Base-by-base conservation (phyloP, 2,329 filamentous ascomycete species). In the Diplocarpon rosae region DNA sequence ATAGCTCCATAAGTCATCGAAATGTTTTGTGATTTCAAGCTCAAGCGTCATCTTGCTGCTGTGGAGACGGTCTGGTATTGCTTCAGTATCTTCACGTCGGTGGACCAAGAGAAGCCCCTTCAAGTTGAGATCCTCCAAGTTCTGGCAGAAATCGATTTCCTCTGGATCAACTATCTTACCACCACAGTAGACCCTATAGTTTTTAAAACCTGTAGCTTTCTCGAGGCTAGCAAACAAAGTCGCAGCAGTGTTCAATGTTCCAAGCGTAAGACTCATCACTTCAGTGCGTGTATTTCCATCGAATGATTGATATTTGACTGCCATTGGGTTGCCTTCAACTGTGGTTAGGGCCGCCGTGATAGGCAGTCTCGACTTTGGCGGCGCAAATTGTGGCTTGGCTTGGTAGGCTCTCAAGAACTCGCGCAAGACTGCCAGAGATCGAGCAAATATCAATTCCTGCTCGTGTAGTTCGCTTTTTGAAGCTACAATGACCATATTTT, bases 1-100 rank as follows among this genome's bases (percentile, higher is more conserved):
- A 56, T 90, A 83, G 35, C 78, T 75, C 72, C 92, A 95, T 17
- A 98, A 66, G 49, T 90, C 80, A 43, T 85, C 75, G 57, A 95
- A 94, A 62, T 93, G 85, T 46, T 79, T 73, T 53, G 92, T 68
- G 16, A 96, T 80, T 55, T 90, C 85, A 11, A 76, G 72, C 59
- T 96, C 87, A 2, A 96, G 72, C 30, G 67, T 73, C 50, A 68
- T 79, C 37, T 68, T 74, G 39, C 67, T 76, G 41, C 64, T 71
- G 49, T 68, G 69, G 42, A 72, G 65, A 27, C 69, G 58, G 50
- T 67, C 54, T 20, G 70, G 59, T 45, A 68, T 63, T 3, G 65
- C 63, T 8, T 65, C 60, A 0, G 64, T 58, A 12, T 72, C 69
- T 15, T 72, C 69, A 35, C 78, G 73, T 13, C 72, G 70, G 53